A percentile compares a stretch with the other conserved stretches of the same genome.
These are phyloP conservation scores for Brachypodium distachyon DNA, from an alignment of 202 grass and related monocot genomes.

Conservation along the genomic window DNA sequence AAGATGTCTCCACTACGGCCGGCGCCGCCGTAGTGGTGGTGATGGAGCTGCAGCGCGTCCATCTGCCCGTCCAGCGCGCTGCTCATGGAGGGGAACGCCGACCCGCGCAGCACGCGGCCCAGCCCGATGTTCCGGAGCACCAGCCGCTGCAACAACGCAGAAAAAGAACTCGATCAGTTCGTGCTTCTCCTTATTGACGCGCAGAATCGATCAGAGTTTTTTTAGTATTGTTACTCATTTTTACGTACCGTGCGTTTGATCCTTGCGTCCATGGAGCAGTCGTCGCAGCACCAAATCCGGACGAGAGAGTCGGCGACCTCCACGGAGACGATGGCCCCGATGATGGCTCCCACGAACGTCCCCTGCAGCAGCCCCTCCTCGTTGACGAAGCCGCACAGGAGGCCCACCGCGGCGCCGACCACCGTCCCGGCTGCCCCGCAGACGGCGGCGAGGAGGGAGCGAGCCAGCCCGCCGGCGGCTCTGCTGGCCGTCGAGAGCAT, in stretches of 20 bases:
- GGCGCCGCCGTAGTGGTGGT: background rate
- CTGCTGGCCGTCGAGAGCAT: slow-evolving; percentile 13
- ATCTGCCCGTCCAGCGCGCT: slow-evolving; percentile 41
- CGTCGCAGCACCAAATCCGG: slow-evolving; percentile 43
- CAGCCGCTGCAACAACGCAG: slow-evolving; percentile 17
- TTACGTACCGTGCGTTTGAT: background rate
- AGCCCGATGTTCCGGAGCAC: slow-evolving; percentile 30
- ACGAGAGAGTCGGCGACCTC: slow-evolving; percentile 53
- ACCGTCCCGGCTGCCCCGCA: slow-evolving; percentile 54
- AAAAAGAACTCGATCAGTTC: background rate
- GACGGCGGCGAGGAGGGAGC: slow-evolving; percentile 37
- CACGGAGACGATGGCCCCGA: slow-evolving; percentile 59
- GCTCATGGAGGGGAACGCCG: slow-evolving; percentile 31
- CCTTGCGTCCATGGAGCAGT: background rate
- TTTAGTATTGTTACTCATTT: too few relatives aligned
- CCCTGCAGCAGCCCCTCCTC: slow-evolving; percentile 43
- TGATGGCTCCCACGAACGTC: slow-evolving; percentile 49
- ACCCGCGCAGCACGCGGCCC: slow-evolving; percentile 10
- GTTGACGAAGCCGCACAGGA: background rate
- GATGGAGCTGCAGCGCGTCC: background rate
- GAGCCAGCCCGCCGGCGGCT: slow-evolving; percentile 16
- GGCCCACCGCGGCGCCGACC: slow-evolving; percentile 44
- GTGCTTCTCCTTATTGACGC: too few relatives aligned
- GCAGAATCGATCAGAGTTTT: too few relatives aligned
- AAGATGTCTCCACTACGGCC: slow-evolving; percentile 25